These are phyloP conservation scores for Aurifilum marmelostoma DNA, from an alignment of 2,329 filamentous ascomycete species.

Conservation along the genomic window DNA sequence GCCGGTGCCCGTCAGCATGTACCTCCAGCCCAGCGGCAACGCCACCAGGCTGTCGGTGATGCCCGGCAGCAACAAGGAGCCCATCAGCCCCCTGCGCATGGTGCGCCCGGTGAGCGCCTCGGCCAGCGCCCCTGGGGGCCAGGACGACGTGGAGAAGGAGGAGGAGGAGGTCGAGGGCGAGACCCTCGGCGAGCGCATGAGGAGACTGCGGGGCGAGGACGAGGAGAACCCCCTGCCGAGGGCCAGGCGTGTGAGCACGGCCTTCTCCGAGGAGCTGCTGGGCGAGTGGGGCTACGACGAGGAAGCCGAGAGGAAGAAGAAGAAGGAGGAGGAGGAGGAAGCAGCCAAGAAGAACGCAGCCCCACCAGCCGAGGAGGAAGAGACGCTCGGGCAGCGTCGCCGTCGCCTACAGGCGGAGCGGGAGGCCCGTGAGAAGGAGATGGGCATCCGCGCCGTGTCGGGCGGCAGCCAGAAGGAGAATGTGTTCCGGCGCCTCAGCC, in stretches of 20 bases:
- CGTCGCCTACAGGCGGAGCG: constrained; percentile 71
- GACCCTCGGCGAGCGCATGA: constrained; percentile 68
- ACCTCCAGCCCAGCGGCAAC: constrained; percentile 31
- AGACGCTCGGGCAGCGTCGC: constrained; percentile 78
- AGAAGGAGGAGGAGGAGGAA: constrained; percentile 36
- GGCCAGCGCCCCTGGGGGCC: constrained; percentile 35
- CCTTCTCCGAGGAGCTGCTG: constrained; percentile 72
- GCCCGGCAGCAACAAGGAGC: constrained; percentile 20
- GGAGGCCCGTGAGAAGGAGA: constrained; percentile 64
- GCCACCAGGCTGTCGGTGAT: constrained; percentile 25
- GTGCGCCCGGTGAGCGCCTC: background rate
- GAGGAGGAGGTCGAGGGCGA: constrained; percentile 63
- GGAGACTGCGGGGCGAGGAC: constrained; percentile 64
- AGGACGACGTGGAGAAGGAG: constrained; percentile 42
- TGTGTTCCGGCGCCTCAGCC: constrained; percentile 50
- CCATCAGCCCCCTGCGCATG: constrained; percentile 20
- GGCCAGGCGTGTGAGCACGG: constrained; percentile 62
- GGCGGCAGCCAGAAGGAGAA: constrained; percentile 34
- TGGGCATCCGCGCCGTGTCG: constrained; percentile 41
- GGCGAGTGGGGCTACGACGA: constrained; percentile 62
- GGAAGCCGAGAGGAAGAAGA: constrained; percentile 42
- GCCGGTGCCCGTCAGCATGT: constrained; percentile 41
- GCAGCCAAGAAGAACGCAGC: constrained; percentile 37
- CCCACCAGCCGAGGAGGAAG: constrained; percentile 60
- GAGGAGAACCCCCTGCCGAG: constrained; percentile 51